These are phyloP conservation scores for Arthrobotrys pseudoclavata DNA, from an alignment of 2,329 filamentous ascomycete species.

Conservation along the genomic window DNA sequence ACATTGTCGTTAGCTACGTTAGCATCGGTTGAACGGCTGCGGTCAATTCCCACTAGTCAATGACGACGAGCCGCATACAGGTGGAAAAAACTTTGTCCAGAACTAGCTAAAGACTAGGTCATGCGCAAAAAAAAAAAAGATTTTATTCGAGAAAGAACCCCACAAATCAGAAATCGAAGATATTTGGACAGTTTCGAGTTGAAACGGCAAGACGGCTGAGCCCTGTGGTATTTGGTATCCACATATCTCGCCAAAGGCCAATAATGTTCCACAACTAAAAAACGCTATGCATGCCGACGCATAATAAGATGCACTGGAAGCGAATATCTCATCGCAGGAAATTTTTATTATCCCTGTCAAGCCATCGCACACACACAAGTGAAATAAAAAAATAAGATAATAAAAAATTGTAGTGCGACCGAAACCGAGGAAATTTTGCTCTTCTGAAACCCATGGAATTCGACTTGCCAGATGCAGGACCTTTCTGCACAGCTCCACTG, in stretches of 20 bases:
- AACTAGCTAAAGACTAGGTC: conserved; percentile 31
- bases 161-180: conserved; percentile 58
- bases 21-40: conserved; percentile 26
- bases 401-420: conserved; percentile 29
- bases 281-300: conserved; percentile 50
- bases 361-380: conserved; percentile 15
- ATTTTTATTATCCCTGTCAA: conserved; percentile 41
- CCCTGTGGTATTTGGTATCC: conserved; percentile 39
- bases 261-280: conserved; percentile 47
- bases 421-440: conserved; percentile 43
- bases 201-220: conserved; percentile 51
- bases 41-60: conserved; percentile 24
- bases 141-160: conserved; percentile 19
- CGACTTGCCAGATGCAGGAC: conserved; percentile 46
- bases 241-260: conserved; percentile 42
- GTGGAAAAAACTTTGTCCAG: conserved; percentile 32
- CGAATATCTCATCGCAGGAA: conserved; percentile 50
- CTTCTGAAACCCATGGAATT: conserved; percentile 43
- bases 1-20: conserved; percentile 14
- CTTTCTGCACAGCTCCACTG: conserved; percentile 49
- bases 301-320: conserved; percentile 25
- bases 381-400: conserved; percentile 9
- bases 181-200: conserved; percentile 47
- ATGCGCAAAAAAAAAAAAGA: conserved; percentile 35
- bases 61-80: conserved; percentile 43